These are phyloP conservation scores for Annulohypoxylon bovei DNA, from an alignment of 495 filamentous ascomycete genomes.

Conservation along the genomic window DNA sequence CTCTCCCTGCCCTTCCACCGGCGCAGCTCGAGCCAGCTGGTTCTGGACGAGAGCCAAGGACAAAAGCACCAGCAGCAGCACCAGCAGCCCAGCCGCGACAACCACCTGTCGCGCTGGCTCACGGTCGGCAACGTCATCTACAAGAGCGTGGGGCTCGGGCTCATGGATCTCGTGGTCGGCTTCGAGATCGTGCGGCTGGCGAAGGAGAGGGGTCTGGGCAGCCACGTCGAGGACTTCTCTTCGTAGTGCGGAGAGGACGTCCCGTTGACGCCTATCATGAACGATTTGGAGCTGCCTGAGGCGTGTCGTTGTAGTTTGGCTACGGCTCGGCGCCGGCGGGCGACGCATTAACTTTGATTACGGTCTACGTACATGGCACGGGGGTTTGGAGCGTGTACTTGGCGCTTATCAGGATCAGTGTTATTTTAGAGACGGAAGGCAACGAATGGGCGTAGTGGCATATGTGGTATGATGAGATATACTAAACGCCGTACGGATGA, in stretches of 20 bases:
- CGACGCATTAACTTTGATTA: conserved; percentile 7
- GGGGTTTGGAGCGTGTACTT: not conserved
- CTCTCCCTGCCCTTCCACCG: conserved; percentile 32
- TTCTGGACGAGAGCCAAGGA: conserved; percentile 33
- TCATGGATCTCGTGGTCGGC: conserved; percentile 85
- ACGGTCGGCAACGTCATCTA: conserved; percentile 85
- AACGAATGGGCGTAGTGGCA: not conserved
- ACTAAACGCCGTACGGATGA: conserved; percentile 20
- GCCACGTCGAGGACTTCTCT: conserved; percentile 73
- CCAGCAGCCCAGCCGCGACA: conserved; percentile 48
- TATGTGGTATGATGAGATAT: not conserved
- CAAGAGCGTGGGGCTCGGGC: conserved; percentile 80
- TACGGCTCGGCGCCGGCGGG: not conserved
- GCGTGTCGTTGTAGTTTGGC: not conserved
- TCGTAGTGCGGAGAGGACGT: conserved; percentile 14
- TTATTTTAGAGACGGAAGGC: not conserved
- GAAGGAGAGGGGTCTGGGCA: conserved; percentile 76
- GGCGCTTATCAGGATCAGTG: no score
- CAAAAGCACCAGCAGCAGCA: conserved; percentile 52
- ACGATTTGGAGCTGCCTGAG: conserved; percentile 1
- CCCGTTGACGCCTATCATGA: conserved; percentile 6
- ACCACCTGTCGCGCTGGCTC: conserved; percentile 75
- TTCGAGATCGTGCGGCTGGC: conserved; percentile 79
- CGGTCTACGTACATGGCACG: no score
- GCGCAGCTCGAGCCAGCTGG: conserved; percentile 35